A percentile compares a stretch with the other conserved stretches of the same genome.
These are phyloP conservation scores for Pseudoperonospora humuli DNA, from an alignment of 352 stramenopile genomes.

Conservation along the genomic window DNA sequence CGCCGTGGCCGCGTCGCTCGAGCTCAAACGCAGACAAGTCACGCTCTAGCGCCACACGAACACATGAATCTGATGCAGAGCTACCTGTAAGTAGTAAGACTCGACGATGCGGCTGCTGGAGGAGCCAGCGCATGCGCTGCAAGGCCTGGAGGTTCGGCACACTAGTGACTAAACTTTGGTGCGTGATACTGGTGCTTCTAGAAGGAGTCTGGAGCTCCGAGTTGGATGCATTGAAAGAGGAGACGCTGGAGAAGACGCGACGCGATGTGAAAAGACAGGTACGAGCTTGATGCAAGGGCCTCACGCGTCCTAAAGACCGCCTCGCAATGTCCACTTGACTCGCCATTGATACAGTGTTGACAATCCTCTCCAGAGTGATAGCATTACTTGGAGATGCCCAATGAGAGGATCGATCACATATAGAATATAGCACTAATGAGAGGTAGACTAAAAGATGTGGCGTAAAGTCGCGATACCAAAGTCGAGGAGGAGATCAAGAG, in stretches of 20 bases:
- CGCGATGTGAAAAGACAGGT: background rate
- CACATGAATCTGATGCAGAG: conserved; percentile 12
- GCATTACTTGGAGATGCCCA: no score
- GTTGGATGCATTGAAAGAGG: conserved; percentile 6
- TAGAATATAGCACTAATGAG: no score
- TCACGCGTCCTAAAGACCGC: conserved; percentile 5
- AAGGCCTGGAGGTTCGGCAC: conserved; percentile 21
- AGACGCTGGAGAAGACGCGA: conserved; percentile 11
- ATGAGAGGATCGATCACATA: no score
- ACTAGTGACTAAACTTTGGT: conserved; percentile 31
- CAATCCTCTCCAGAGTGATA: no score
- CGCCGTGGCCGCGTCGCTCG: conserved; percentile 54
- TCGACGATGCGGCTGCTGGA: conserved; percentile 18
- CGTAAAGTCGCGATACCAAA: no score
- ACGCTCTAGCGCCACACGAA: conserved; percentile 21
- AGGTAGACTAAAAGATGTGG: no score
- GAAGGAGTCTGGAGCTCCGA: conserved; percentile 1
- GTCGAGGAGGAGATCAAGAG: no score
- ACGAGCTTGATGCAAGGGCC: conserved; percentile 6
- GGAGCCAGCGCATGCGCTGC: conserved; percentile 28
- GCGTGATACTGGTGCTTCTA: conserved; percentile 13
- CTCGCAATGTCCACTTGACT: conserved; percentile 9
- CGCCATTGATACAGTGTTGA: no score
- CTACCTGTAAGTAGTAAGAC: conserved; percentile 36
- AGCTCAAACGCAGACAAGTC: conserved; percentile 47